Conservation (phyloP, 1,139 yeast genomes). For the Yamadazyma membranifaciens region DNA sequence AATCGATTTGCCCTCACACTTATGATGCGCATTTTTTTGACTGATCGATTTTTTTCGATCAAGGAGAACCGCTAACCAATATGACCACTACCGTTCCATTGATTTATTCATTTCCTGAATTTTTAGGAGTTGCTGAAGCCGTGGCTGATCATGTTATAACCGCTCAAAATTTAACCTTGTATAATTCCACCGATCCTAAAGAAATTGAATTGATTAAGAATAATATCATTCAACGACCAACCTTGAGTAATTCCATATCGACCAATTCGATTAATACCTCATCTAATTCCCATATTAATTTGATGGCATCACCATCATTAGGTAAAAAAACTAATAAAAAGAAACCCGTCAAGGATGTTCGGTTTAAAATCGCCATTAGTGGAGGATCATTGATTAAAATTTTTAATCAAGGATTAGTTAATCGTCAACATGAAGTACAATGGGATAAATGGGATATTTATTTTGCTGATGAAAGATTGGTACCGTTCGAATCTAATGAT, state of each 20-base stretch:
- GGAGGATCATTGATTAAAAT: slow-evolving; percentile 93
- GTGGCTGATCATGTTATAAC: slow-evolving; percentile 86
- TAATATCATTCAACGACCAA: slow-evolving; percentile 20
- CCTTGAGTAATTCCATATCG: slow-evolving; percentile 15
- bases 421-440: slow-evolving; percentile 64
- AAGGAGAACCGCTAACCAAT: too few species aligned
- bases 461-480: slow-evolving; percentile 95
- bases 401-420: slow-evolving; percentile 77
- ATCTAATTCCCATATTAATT: slow-evolving; percentile 3
- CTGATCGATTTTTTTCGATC: not conserved
- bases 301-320: slow-evolving; percentile 7
- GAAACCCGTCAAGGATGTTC: slow-evolving; percentile 48
- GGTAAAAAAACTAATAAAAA: slow-evolving; percentile 33
- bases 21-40: too few species aligned
- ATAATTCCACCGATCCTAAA: slow-evolving; percentile 43
- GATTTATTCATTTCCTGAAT: slow-evolving; percentile 86
- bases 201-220: slow-evolving; percentile 28
- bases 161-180: slow-evolving; percentile 72
- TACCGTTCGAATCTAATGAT: slow-evolving; percentile 79
- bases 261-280: slow-evolving; percentile 12
- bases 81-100: slow-evolving; percentile 95
- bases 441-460: slow-evolving; percentile 97
- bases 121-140: slow-evolving; percentile 88
- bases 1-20: too few species aligned
- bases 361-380: slow-evolving; percentile 87